Conservation (phyloP, 208 protist species). For the Crithidia fasciculata region DNA sequence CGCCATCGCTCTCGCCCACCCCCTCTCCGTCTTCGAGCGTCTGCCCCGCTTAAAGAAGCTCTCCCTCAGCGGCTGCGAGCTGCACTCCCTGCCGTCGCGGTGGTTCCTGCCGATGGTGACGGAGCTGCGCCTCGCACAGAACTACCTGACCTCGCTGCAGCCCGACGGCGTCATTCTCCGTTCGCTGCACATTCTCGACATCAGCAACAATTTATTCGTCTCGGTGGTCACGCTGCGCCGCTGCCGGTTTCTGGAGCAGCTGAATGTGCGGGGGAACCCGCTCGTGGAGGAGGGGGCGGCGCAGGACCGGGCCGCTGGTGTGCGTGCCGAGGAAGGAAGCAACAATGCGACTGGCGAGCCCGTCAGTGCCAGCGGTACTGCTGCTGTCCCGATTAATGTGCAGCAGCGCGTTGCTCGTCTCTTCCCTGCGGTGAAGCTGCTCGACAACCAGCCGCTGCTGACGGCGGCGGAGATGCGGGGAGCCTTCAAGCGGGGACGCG, state of each 20-base stretch:
- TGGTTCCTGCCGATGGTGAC: slow-evolving; percentile 83
- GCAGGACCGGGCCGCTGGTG: slow-evolving; percentile 14
- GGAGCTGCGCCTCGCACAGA: slow-evolving; percentile 82
- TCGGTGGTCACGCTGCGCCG: slow-evolving; percentile 70
- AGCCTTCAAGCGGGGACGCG: slow-evolving; percentile 15
- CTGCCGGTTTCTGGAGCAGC: slow-evolving; percentile 71
- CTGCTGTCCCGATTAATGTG: slow-evolving; percentile 12
- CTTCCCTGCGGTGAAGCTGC: slow-evolving; percentile 42
- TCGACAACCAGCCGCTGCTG: slow-evolving; percentile 52
- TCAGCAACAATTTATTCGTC: slow-evolving; percentile 71
- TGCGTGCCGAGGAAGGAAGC: background rate
- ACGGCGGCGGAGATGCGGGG: slow-evolving; percentile 25
- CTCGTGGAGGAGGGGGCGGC: slow-evolving; percentile 34
- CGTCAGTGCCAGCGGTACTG: no score
- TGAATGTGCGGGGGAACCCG: slow-evolving; percentile 77
- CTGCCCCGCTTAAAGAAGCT: slow-evolving; percentile 75
- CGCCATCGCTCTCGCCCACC: slow-evolving; percentile 43
- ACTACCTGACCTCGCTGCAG: slow-evolving; percentile 63
- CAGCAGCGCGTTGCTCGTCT: slow-evolving; percentile 40
- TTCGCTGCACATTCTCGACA: slow-evolving; percentile 85
- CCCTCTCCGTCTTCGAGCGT: slow-evolving; percentile 77
- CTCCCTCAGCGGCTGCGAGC: slow-evolving; percentile 76
- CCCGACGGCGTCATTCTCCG: slow-evolving; percentile 84
- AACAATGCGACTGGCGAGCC: background rate
- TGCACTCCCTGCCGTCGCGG: slow-evolving; percentile 62